Evolutionary conservation across 805 yeast genomes (phyloP), one percentile per base, ranked within the genome.

Genomic region (Hanseniaspora taiwanica): DNA sequence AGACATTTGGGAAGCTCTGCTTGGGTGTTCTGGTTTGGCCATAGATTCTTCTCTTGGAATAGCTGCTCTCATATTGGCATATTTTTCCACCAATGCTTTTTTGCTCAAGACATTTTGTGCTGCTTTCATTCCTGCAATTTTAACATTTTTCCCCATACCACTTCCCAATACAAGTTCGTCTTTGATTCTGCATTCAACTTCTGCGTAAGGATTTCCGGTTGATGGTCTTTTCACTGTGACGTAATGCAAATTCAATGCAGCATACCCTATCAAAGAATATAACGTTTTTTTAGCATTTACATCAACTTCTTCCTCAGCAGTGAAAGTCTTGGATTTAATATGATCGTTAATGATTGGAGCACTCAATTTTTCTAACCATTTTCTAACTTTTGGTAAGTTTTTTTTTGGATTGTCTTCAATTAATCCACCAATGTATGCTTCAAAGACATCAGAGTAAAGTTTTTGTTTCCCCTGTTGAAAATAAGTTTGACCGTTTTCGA

Each of bases 391-490:
- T 2, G 62, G 55, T 38, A 71, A 61, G 44, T 75, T 71, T 14
- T 62, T 57, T 10, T 61, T 62, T 32, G 58, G 53, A 18, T 64
- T 59, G 35, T 71, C 63, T 46, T 82, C 93, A 18, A 74, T 64
- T 24, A 89, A 58, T 0, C 93, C 98, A 6, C 95, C 97, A 36
- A 91, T 69, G 49, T 89, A 89, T 0, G 97, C 96, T 60, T 91
- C 98, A 55, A 89, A 83, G 0, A 81, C 76, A 65, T 89, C 98
- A 0, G 97, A 95, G 52, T 71, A 71, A 3, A 81, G 64, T 54
- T 91, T 91, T 46, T 71, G 71, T 43, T 69, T 74, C 7, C 83
- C 82, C 25, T 64, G 62, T 21, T 60, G 55, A 40, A 69, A 65
- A 16, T 45, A 47, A 3, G 45, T 41, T 19, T 55, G 50, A 17